Evolutionary conservation across 169 alveolate genomes (phyloP), one percentile per base, ranked within the genome.

Genomic region (Blepharisma undulans): DNA sequence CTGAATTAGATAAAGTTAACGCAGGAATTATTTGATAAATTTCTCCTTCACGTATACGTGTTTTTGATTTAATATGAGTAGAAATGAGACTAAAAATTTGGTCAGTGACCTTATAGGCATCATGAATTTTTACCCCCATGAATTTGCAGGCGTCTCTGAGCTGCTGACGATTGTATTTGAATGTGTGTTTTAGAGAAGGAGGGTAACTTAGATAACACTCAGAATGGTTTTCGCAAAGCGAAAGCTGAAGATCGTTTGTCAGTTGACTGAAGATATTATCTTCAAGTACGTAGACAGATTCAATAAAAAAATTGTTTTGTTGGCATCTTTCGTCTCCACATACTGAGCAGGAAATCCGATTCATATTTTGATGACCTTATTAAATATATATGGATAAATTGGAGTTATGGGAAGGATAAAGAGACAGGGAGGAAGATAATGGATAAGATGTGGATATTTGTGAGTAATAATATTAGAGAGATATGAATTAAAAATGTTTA

Each of bases 161-260:
- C 33, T 90, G 90, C 48, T 92, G 92, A 33, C 93, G 81, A 76
- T 92, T 92, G 84, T 86, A 92, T 66, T 92, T 92, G 34, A 76
- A 59, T 16, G 89, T 84, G 71, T 66, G 87, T 22, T 25, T 21
- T 22, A 84, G 89, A 22, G 27, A 21, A 19, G 79, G 89, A 84
- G 89, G 89, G 87, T 79, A 29, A 29, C 87, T 33, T 79, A 33
- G 34, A n/a, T 33, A 74, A 72, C 34, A 29, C 61, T 79, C 71
- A 30, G 61, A 32, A 77, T 84, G 89, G 32, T 84, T 22, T 22
- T 29, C 29, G 78, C 89, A 84, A 27, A 30, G 87, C 34, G 34
- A 25, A 30, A 84, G 79, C 60, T 84, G 78, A 30, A 25, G 27
- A 32, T 84, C 89, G 29, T 77, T 21, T 12, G 48, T 59, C 36